Evolutionary conservation across 192 early-diverging fungal species (phyloP).

Genomic region (Dispira simplex): DNA sequence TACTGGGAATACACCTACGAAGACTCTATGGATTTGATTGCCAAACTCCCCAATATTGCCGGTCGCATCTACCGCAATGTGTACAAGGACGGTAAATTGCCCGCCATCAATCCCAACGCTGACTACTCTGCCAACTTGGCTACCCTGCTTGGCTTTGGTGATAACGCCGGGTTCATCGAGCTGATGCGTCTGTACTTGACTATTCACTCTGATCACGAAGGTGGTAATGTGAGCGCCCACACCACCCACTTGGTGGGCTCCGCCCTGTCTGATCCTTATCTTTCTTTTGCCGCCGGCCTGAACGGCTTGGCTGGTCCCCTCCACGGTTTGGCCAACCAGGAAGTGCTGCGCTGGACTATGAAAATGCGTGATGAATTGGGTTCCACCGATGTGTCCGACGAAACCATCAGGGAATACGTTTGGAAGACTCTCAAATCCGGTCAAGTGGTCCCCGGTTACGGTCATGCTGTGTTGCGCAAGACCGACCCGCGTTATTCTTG

Average conservation of each 20-base stretch:
- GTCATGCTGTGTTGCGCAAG: constrained; percentile 93
- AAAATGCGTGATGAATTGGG: constrained; percentile 86
- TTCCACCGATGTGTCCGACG: constrained; percentile 65
- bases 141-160: constrained; percentile 77
- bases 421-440: constrained; percentile 92
- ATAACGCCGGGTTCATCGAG: constrained; percentile 83
- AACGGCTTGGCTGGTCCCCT: constrained; percentile 97
- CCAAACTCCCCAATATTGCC: constrained; percentile 92
- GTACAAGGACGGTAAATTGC: constrained; percentile 90
- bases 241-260: constrained; percentile 91
- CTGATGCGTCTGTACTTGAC: constrained; percentile 98
- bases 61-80: constrained; percentile 99
- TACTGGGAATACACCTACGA: constrained; percentile 97
- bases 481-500: constrained; percentile 97
- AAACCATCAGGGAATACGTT: constrained; percentile 91
- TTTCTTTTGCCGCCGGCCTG: constrained; percentile 90
- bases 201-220: constrained; percentile 99
- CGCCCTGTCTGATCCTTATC: constrained; percentile 96
- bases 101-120: constrained; percentile 66
- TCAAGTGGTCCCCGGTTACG: constrained; percentile 96
- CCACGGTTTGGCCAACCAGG: constrained; percentile 99
- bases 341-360: constrained; percentile 93
- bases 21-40: constrained; percentile 96
- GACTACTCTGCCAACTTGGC: constrained; percentile 97
- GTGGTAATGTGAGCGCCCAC: constrained; percentile 98